Base-by-base conservation (phyloP, 140 eudicot species). In the Flaveria floridana region DNA sequence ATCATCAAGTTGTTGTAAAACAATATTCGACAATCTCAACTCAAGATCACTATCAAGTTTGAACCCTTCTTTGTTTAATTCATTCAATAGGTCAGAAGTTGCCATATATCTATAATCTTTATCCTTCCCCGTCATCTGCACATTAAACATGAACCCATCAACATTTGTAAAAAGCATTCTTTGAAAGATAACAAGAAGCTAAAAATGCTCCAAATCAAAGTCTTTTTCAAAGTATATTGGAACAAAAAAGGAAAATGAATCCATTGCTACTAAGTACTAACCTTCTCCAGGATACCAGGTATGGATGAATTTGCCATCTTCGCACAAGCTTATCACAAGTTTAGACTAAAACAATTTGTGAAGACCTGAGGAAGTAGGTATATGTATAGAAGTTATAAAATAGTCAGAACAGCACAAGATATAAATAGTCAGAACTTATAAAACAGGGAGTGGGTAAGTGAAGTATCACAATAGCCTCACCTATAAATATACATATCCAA, bases 61-160 rank as follows among this genome's bases (percentile, higher is more conserved):
- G 57, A 95, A 91, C 7, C 88, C 96, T 65, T 88, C 96, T 82
- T 95, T 95, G 87, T 87, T 95, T 53, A 95, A 77, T 59, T 90
- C 99, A 76, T 88, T 90, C 20, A 95, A 85, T 73, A 95, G 86
- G 81, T 95, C 99, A 11, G 97, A 95, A 81, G 99, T 95, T 73
- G 99, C 99, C 99, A 95, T 95, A 39, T 95, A 95, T 85, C 99
- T 84, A 76, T 84, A 95, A 72, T 95, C 99, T 85, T 95, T 95
- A 77, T 95, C 99, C 79, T 95, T 95, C 66, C 97, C 99, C 18
- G 92, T 91, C 99, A 95, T 95, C 99, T 95, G 88, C 75, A 82
- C 59, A 68, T 51, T 39, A 75, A 63, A 55, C 50, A 65, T 20
- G 47, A 42, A 67, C 16, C 68, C 72, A 3, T 84, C 51, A 72